Evolutionary conservation across 106 monocot species (phyloP).

Genomic region (Dendrobium chrysotoxum): DNA sequence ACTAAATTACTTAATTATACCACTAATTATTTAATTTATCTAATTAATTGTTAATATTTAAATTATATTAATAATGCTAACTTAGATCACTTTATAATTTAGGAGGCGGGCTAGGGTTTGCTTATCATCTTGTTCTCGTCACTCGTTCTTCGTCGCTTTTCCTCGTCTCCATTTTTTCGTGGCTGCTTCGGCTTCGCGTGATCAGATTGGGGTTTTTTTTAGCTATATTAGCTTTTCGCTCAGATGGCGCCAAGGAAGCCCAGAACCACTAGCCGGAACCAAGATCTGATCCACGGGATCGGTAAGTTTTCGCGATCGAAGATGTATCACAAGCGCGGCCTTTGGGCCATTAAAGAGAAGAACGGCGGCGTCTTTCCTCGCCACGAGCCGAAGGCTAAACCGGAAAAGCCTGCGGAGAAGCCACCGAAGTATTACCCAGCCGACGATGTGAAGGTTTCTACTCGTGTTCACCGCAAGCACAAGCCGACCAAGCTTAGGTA

Average conservation of each 20-base stretch:
- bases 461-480: conserved; percentile 23
- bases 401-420: conserved; percentile 14
- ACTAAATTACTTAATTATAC: too few relatives aligned
- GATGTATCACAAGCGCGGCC: conserved; percentile 34
- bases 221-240: background rate
- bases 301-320: conserved; percentile 17
- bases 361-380: conserved; percentile 26
- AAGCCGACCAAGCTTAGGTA: conserved; percentile 33
- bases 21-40: too few relatives aligned
- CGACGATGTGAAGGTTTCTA: conserved; percentile 24
- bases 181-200: too few relatives aligned
- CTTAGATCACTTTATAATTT: too few relatives aligned
- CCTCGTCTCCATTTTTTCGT: too few relatives aligned
- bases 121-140: too few relatives aligned
- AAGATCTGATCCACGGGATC: conserved; percentile 16
- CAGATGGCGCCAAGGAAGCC: conserved; percentile 22
- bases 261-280: conserved; percentile 16
- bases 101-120: too few relatives aligned
- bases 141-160: too few relatives aligned
- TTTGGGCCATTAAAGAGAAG: conserved; percentile 35
- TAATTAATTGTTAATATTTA: too few relatives aligned
- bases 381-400: conserved; percentile 11
- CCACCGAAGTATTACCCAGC: conserved; percentile 29
- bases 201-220: too few relatives aligned
- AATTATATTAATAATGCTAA: too few relatives aligned